Conservation (phyloP, 2,329 filamentous ascomycete genomes). For the Ascochyta viciae-villosae region DNA sequence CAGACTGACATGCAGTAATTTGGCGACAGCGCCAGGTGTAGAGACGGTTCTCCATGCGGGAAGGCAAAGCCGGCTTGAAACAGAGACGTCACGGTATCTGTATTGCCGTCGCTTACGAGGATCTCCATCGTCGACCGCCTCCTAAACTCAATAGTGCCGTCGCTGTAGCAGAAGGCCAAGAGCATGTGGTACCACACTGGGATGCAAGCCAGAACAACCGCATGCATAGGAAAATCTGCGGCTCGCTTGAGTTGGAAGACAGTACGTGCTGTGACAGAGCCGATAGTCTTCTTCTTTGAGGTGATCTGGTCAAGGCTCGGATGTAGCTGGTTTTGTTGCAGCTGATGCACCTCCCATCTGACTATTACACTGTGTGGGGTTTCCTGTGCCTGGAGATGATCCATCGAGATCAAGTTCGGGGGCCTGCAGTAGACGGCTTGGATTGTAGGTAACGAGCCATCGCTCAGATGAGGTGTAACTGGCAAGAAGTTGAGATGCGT, state of each 20-base stretch:
- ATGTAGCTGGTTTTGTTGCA: constrained; percentile 69
- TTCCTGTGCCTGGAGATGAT: constrained; percentile 64
- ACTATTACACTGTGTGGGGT: constrained; percentile 77
- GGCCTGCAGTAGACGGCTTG: constrained; percentile 74
- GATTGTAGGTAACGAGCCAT: constrained; percentile 68
- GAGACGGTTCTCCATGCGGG: constrained; percentile 65
- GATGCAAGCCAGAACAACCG: constrained; percentile 73
- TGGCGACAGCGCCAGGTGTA: constrained; percentile 56
- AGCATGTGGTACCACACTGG: constrained; percentile 74
- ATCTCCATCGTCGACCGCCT: constrained; percentile 76
- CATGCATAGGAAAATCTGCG: constrained; percentile 72
- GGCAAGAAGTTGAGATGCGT: constrained; percentile 79
- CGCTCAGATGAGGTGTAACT: constrained; percentile 66
- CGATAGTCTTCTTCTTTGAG: constrained; percentile 65
- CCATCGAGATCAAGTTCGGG: constrained; percentile 46
- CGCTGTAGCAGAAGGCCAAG: constrained; percentile 76
- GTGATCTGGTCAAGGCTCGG: constrained; percentile 79
- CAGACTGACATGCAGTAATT: constrained; percentile 56
- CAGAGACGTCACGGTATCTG: constrained; percentile 71
- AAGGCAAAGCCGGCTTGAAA: constrained; percentile 81
- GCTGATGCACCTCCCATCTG: constrained; percentile 78
- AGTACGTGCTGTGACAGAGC: constrained; percentile 42
- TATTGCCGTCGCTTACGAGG: constrained; percentile 69
- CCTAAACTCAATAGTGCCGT: constrained; percentile 81
- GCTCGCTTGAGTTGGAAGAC: constrained; percentile 60